Conservation (phyloP, 345 rosid species). For the Acer saccharum region DNA sequence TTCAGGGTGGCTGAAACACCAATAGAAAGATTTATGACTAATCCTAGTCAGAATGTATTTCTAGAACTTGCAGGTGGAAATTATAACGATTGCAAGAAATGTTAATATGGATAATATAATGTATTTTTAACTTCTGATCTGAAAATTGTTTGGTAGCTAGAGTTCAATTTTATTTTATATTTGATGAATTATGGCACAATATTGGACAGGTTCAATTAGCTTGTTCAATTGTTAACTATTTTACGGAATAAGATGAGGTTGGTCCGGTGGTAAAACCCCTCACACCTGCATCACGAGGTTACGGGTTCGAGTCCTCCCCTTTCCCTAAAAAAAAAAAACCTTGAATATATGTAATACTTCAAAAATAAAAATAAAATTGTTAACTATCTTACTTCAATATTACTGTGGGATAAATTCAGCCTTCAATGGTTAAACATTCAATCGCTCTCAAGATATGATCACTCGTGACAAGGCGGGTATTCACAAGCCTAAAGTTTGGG, state of each 20-base stretch:
- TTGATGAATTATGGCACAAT: conserved; percentile 13
- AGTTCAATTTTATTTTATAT: conserved; percentile 14
- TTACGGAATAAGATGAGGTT: no score
- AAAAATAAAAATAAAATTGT: neutral
- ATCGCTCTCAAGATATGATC: neutral
- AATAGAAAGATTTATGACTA: conserved; percentile 6
- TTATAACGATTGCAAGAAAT: neutral
- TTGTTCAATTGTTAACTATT: neutral
- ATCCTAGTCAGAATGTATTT: neutral
- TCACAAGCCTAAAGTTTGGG: no score
- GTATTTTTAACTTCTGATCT: neutral
- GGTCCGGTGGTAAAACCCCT: no score
- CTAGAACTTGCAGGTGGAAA: neutral
- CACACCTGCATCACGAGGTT: no score
- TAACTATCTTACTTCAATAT: neutral
- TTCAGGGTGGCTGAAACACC: conserved; percentile 3
- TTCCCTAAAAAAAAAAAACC: no score
- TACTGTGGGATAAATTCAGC: no score
- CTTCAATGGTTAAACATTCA: neutral
- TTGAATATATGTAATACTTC: no score
- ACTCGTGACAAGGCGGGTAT: no score
- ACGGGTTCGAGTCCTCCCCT: no score
- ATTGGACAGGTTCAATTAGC: conserved; percentile 63
- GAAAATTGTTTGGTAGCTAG: neutral
- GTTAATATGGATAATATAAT: neutral